Evolutionary conservation across 768 basidiomycete genomes (phyloP), one percentile per base, ranked within the genome.

Genomic region (Boletus patriciae): DNA sequence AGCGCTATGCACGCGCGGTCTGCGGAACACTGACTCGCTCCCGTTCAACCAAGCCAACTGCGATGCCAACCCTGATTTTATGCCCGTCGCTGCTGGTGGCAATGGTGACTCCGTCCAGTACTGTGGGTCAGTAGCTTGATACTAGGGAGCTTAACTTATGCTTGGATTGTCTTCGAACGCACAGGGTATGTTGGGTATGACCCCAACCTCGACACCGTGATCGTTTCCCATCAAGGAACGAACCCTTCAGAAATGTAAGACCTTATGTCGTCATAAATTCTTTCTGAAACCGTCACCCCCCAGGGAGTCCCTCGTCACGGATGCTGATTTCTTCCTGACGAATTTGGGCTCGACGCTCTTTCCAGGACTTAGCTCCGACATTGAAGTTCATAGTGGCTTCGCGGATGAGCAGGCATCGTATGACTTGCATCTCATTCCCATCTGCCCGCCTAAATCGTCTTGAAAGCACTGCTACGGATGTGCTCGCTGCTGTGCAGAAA

Each of bases 161-260:
- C 34, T 29, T 43, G 18, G 41, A n/a, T 44, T 43, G 8, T 40
- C 25, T 43, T 21, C 12, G 42, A 34, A 52, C 25, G 27, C 7
- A 29, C 25, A 83, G 82, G 81, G 81, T 82, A 71, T 51, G 82
- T 83, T 29, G 82, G 82, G n/a, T 83, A 73, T 57, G 78, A 78
- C 54, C 75, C 80, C 0, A 66, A 58, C 1, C 62, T 77, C 29
- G 3, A 64, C 10, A 69, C 66, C 3, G 75, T 76, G 34, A 72
- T 77, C 44, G 74, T 77, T 5, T 55, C 71, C 3, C 76, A 78
- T 45, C 66, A 78, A 37, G 76, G 75, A 55, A 76, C 70, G 6
- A 40, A 73, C 31, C 62, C 69, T n/a, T 37, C 33, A 0, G 55
- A 72, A 45, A 61, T 75, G 75, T 76, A 37, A 25, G 62, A n/a